These are phyloP conservation scores for Lachancea sp. DNA, from an alignment of 805 yeast species.

Conservation along the genomic window DNA sequence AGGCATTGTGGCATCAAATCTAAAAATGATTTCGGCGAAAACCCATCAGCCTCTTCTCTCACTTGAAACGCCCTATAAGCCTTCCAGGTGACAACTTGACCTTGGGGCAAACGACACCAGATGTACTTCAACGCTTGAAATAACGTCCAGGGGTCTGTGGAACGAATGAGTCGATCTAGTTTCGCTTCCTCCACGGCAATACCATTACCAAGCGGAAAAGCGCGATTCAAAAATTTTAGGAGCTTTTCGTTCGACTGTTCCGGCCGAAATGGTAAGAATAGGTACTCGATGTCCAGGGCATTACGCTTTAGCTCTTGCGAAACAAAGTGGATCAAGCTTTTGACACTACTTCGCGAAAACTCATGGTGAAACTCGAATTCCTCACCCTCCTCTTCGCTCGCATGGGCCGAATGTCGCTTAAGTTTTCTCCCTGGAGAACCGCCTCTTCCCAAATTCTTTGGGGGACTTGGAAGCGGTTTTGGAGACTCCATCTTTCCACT, in stretches of 20 bases:
- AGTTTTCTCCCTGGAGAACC: background rate
- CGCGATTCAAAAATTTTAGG: slow-evolving; percentile 46
- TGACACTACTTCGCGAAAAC: slow-evolving; percentile 59
- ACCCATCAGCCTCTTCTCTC: slow-evolving; percentile 57
- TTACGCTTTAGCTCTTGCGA: slow-evolving; percentile 66
- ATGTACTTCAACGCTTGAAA: slow-evolving; percentile 71
- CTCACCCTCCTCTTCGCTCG: slow-evolving; percentile 25
- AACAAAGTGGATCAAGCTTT: slow-evolving; percentile 59
- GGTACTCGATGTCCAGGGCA: slow-evolving; percentile 66
- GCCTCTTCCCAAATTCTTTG: background rate
- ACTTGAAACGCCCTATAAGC: slow-evolving; percentile 64
- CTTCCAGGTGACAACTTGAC: slow-evolving; percentile 81
- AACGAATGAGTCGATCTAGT: slow-evolving; percentile 37
- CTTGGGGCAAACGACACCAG: slow-evolving; percentile 80
- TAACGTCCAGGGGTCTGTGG: slow-evolving; percentile 62
- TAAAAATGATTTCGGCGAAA: slow-evolving; percentile 66
- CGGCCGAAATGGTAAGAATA: slow-evolving; percentile 73
- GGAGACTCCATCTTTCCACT: slow-evolving; percentile 6
- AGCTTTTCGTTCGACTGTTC: slow-evolving; percentile 56
- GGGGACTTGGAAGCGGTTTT: slow-evolving; percentile 11
- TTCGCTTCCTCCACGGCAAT: slow-evolving; percentile 39
- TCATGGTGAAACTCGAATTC: slow-evolving; percentile 37
- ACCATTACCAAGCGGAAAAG: slow-evolving; percentile 54
- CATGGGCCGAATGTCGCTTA: background rate
- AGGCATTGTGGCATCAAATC: slow-evolving; percentile 81